Evolutionary conservation across 2,329 filamentous ascomycete species (phyloP), one percentile per base, ranked within the genome.

Genomic region (Thelonectria blattea): DNA sequence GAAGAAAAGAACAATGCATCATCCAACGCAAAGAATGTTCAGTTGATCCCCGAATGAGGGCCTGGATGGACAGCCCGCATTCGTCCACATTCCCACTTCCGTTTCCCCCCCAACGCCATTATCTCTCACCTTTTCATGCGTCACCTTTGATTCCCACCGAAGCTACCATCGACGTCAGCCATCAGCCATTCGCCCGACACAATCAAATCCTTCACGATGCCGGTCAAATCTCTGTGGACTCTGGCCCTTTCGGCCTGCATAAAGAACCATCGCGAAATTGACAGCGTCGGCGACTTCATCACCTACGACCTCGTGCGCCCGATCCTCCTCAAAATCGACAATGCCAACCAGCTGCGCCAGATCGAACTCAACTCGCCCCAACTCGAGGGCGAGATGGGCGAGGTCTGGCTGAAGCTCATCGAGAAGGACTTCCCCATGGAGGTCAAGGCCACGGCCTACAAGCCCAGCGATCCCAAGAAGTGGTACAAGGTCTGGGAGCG

Each of bases 401-500:
- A 93, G 68, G 80, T 94, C 62, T 97, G 94, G 94, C 77, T 87
- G 43, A 84, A 85, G 27, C 85, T 97, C 70, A 95, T 98, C 74
- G 84, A 86, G 52, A 86, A 88, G 49, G 88, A 97, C 69, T 91
- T 97, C 63, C 87, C 88, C 2, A 79, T 85, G 57, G 89, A 87
- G 74, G 76, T 78, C 64, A 81, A 88, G 43, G 78, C 79, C 47
- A 87, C 90, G 71, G 84, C 86, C 24, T 85, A 88, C 66, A 80
- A 86, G 22, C 91, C 91, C 0, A 82, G 83, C 56, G 83, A 91
- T 63, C 86, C 89, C 0, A 80, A 80, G 37, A 87, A 87, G 61
- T 97, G 93, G 93, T 87, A 89, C 72, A 87, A 89, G 56, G 82
- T 96, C 14, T 97, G 96, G 78, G 80, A 83, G 65, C 86, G 87